Base-by-base conservation (phyloP, 352 stramenopile genomes). In the Globisporangium alternatum region DNA sequence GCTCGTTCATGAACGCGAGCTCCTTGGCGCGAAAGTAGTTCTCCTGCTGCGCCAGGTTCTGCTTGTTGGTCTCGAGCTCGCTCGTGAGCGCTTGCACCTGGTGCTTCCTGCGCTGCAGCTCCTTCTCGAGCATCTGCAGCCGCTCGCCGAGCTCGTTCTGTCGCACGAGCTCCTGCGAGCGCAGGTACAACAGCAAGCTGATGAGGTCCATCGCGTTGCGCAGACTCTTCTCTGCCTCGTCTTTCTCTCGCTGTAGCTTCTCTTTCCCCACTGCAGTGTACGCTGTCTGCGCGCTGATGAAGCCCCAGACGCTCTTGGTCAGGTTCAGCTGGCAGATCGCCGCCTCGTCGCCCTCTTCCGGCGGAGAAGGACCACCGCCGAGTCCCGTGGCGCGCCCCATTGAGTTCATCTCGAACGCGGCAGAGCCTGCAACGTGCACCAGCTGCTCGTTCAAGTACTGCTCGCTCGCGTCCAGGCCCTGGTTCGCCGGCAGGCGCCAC, bases 11-110 rank as follows among this genome's bases (percentile, higher is more conserved):
- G 15, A 88, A 56, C 55, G 64, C 70, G 39, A 88, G 68, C 52
- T 92, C 81, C 52, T 86, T 88, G 0, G 75, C 81, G 49, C 83
- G 77, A n/a, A 86, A 83, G 25, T 79, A 57, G 45, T 89, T 90
- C 30, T 89, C 73, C 58, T 81, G 76, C 30, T 88, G 76, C n/a
- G 77, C 77, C 41, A 76, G 41, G 28, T 76, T 76, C 70, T 84
- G 71, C 43, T 77, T 76, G 21, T 77, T 65, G 30, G 65, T 68
- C 55, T 91, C 81, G 0, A 90, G 48, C 30, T 92, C 80, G 5
- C 56, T 21, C 22, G 69, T 67, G 15, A 90, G 62, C 45, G 72
- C 68, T 54, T 87, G 63, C 12, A 84, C 55, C 60, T 78, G 72
- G 55, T 83, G 66, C 2, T 71, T 76, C 37, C 78, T 83, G 55